phyloP scores from a whole-genome alignment of 1,139 yeast species.

The Taiozyma onychis region DNA sequence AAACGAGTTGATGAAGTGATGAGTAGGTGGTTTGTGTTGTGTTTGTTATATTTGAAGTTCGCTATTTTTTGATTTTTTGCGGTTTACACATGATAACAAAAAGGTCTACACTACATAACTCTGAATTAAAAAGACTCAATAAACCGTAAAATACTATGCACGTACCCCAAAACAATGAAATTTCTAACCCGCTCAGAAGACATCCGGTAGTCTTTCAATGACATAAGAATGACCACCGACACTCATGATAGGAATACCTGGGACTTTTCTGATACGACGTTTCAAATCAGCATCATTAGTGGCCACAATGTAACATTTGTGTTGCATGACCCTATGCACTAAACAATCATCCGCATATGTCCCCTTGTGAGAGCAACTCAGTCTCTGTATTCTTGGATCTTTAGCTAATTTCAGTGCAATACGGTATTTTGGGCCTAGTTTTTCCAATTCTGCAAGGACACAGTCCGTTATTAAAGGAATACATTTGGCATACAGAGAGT shows the following conservation, averaged over 20 bases:
- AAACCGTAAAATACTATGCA: neutral
- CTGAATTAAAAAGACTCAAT: neutral
- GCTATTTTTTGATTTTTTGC: neutral
- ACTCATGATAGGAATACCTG: conserved; percentile 95
- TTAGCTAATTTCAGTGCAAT: conserved; percentile 89
- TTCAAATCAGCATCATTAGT: conserved; percentile 98
- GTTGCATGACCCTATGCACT: conserved; percentile 89
- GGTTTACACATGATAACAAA: neutral
- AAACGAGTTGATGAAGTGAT: too few relatives aligned
- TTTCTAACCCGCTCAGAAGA: conserved; percentile 43
- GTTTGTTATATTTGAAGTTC: neutral
- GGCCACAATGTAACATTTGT: conserved; percentile 94
- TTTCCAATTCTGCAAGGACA: conserved; percentile 96
- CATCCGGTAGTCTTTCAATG: conserved; percentile 92
- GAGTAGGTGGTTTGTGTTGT: neutral
- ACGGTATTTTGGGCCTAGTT: conserved; percentile 89
- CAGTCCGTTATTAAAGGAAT: conserved; percentile 95
- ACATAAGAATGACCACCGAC: conserved; percentile 93
- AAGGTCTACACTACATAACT: neutral
- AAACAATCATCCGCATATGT: conserved; percentile 98
- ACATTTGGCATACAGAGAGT: conserved; percentile 87
- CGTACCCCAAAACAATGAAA: neutral
- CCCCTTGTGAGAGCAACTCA: conserved; percentile 89
- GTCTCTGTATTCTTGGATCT: conserved; percentile 84
- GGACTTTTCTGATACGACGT: conserved; percentile 89